Base-by-base conservation (phyloP, 805 yeast genomes). In the Brettanomyces custersianus region DNA sequence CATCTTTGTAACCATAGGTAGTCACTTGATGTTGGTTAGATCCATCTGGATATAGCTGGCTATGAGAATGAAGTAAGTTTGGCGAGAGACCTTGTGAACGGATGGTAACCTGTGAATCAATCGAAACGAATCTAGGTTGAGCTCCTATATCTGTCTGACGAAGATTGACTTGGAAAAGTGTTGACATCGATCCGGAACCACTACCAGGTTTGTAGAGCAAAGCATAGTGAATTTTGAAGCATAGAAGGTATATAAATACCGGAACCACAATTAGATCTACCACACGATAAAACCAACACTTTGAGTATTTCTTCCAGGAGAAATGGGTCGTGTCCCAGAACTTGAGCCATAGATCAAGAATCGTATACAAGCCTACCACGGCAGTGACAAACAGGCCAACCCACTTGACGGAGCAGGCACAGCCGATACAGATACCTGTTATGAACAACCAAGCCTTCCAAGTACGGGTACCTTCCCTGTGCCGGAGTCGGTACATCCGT, bases 21-120 rank as follows among this genome's bases (percentile, higher is more conserved):
- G 98, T 92, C 34, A 92, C 70, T 60, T 92, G 99, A 58, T 88
- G 96, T 61, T 92, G 97, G 43, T 72, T 70, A 2, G 96, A 84
- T 4, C 97, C 97, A 44, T 77, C 86, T 12, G 98, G 98, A 55
- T 79, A 92, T 10, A 70, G 57, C 54, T 83, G 94, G 13, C 68
- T 65, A 54, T 92, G 98, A 0, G 97, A 90, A 55, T 92, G 98
- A 42, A 92, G 62, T 44, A 85, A 68, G 36, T 81, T 77, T 12
- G 84, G 80, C 34, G 82, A 73, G 33, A 80, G 62, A 3, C 86
- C 87, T 46, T 79, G 84, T 19, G 79, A 75, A 51, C 83, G 68
- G 34, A 83, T 45, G 1, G 90, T 78, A 11, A 80, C 66, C 31
- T 60, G 52, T 3, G 88, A 80, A 19, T 80, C 81, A 46, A 55